Base-by-base conservation (phyloP, 805 yeast species). In the Yarrowia sp. region DNA sequence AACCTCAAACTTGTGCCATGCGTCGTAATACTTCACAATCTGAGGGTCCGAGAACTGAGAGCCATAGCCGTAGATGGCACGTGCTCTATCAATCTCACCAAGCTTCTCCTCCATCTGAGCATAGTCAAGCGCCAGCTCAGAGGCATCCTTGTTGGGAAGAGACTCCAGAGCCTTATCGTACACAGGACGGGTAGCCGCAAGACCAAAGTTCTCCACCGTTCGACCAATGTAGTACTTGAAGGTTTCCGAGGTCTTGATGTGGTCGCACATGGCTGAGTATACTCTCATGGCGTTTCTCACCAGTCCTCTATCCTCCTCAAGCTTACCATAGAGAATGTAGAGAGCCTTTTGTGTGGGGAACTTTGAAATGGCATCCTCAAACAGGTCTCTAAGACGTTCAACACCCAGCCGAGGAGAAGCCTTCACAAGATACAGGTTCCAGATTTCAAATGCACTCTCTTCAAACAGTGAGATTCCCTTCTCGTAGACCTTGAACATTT, bases 1-100 rank as follows among this genome's bases (percentile, higher is more conserved):
- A 35, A 89, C 72, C 72, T 92, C 98, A 73, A 92, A 90, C 11
- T 77, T 72, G 63, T 86, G 86, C 96, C 96, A 92, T 30, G 75
- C 73, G 1, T 75, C 76, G 96, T 96, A 91, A 33, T 85, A 71
- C 1, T 62, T 66, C 2, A 63, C 38, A 7, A 65, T 73, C 22
- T 71, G 65, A 11, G 78, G 80, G 58, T 77, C 74, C 22, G 75
- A 70, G 65, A 76, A 71, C 62, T 81, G 80, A 2, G 83, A 78
- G 10, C 86, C 85, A 71, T 82, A 87, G 64, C 78, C 80, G 67
- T 82, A 81, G 7, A 93, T 73, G 11, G 82, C 84, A 61, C 97
- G 80, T 0, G 85, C 91, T 58, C 97, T 76, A 4, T 74, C 77
- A 17, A 77, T 72, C 67, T 90, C 90, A 3, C 81, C 80, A 8